phyloP scores from a whole-genome alignment of 148 eudicot species.

The Camellia granthamiana region DNA sequence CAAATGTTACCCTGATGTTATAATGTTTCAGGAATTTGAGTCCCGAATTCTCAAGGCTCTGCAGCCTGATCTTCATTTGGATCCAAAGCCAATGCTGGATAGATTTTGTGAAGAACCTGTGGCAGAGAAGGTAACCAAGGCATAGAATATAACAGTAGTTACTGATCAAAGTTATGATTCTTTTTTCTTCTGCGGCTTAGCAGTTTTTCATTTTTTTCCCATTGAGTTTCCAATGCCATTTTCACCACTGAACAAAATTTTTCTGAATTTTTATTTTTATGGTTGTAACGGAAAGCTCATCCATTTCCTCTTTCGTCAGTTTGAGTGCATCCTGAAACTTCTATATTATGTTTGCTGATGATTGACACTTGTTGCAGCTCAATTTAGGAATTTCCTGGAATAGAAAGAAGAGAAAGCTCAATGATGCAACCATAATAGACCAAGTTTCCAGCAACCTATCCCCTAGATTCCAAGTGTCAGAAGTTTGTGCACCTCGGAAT shows the following conservation, averaged over 20 bases:
- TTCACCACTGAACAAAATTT: background rate
- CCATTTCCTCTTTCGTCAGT: background rate
- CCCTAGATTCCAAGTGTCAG: background rate
- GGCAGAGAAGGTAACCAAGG: slow-evolving; percentile 7
- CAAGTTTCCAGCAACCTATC: background rate
- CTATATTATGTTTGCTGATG: background rate
- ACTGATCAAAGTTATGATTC: background rate
- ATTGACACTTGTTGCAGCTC: slow-evolving; percentile 19
- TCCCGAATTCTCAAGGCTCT: slow-evolving; percentile 15
- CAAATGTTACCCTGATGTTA: background rate
- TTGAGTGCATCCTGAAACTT: background rate
- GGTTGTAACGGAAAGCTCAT: background rate
- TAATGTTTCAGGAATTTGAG: slow-evolving; percentile 15
- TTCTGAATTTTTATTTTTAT: background rate
- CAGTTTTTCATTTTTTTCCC: too few species aligned
- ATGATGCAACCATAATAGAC: background rate
- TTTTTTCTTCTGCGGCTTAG: background rate
- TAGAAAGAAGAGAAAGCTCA: slow-evolving; percentile 15
- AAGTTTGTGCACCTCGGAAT: background rate
- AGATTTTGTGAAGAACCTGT: background rate
- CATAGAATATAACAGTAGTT: background rate
- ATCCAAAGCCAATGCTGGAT: slow-evolving; percentile 14
- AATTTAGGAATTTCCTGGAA: slow-evolving; percentile 7
- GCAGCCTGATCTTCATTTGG: slow-evolving; percentile 16
- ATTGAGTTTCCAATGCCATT: background rate